These are phyloP conservation scores for Wickerhamiella australiensis DNA, from an alignment of 805 yeast species.

Conservation along the genomic window DNA sequence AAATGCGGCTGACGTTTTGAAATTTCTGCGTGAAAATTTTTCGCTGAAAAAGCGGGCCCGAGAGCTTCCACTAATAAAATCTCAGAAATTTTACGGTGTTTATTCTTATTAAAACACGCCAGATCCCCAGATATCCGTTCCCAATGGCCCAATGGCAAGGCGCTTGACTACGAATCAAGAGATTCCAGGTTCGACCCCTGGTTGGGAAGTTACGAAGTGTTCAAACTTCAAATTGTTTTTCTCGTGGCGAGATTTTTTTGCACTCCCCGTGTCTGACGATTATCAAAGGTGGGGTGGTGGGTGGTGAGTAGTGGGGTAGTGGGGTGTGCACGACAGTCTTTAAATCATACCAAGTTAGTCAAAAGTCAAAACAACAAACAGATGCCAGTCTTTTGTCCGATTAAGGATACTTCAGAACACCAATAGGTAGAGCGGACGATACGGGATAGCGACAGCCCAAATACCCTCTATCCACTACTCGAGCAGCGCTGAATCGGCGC, in stretches of 20 bases:
- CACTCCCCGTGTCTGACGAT: not conserved
- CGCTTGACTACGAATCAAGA: slow-evolving; percentile 14
- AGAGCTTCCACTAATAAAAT: too few relatives aligned
- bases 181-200: slow-evolving; percentile 15
- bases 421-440: too few relatives aligned
- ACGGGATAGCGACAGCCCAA: too few relatives aligned
- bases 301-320: not conserved
- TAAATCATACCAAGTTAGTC: not conserved
- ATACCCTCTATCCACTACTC: too few relatives aligned
- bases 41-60: too few relatives aligned
- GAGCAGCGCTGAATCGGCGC: too few relatives aligned
- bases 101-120: not conserved
- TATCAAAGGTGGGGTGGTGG: not conserved
- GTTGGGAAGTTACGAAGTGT: slow-evolving; percentile 9
- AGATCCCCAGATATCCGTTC: not conserved
- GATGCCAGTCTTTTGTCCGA: not conserved
- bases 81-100: too few relatives aligned
- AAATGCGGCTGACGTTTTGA: too few relatives aligned
- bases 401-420: too few relatives aligned
- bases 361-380: not conserved
- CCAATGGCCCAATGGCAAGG: slow-evolving; percentile 17
- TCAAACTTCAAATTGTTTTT: not conserved
- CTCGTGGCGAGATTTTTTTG: not conserved
- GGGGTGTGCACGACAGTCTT: too few relatives aligned
- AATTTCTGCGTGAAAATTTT: not conserved